Evolutionary conservation across 164 flowering plant genomes (phyloP).

Genomic region (Chimonanthus salicifolius): DNA sequence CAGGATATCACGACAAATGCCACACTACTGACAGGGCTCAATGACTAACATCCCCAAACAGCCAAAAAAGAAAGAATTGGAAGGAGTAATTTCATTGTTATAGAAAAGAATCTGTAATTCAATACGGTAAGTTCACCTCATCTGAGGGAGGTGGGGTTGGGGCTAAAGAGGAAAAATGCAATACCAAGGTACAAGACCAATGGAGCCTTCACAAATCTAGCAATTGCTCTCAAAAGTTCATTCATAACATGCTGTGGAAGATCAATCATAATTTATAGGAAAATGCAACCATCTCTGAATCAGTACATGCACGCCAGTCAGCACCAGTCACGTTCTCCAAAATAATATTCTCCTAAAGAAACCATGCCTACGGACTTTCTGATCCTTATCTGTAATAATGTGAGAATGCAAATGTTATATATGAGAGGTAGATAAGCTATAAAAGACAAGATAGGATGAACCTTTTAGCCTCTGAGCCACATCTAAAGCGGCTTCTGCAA

Average conservation of each 20-base stretch:
- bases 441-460: constrained; percentile 4
- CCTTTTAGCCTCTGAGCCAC: constrained; percentile 67
- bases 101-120: too few species aligned
- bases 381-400: constrained; percentile 33
- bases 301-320: not conserved
- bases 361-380: constrained; percentile 19
- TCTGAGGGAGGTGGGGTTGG: too few species aligned
- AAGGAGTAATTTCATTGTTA: too few species aligned
- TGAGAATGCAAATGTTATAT: not conserved
- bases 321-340: constrained; percentile 16
- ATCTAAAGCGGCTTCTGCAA: constrained; percentile 81
- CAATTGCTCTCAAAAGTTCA: too few species aligned
- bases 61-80: too few species aligned
- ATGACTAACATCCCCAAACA: too few species aligned
- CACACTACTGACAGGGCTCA: too few species aligned
- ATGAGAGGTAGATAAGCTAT: not conserved
- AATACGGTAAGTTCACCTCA: too few species aligned
- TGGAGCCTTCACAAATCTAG: too few species aligned
- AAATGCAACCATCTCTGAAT: not conserved
- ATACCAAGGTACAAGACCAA: too few species aligned
- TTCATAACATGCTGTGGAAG: not conserved
- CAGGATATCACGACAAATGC: too few species aligned
- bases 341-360: constrained; percentile 26
- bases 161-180: too few species aligned
- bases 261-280: not conserved